Evolutionary conservation across 2,329 filamentous ascomycete species (phyloP).

Genomic region (Aquanectria penicillioides): DNA sequence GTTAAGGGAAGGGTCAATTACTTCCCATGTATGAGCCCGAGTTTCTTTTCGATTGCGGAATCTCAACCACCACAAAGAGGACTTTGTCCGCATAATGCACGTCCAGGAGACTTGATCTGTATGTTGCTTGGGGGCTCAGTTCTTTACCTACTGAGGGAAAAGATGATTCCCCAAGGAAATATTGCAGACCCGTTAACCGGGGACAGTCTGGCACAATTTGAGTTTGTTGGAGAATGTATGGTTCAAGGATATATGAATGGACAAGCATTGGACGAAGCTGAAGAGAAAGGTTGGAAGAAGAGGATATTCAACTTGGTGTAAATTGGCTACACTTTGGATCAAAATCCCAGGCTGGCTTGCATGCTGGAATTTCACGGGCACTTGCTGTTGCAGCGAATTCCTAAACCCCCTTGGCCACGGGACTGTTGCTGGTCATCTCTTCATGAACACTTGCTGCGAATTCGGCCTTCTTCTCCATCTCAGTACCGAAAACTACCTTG

Average conservation of each 20-base stretch:
- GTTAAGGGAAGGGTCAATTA: not conserved
- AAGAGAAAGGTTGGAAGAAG: not conserved
- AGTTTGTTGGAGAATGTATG: not conserved
- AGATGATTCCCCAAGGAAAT: too few species aligned
- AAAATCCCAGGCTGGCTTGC: too few species aligned
- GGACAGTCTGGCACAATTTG: not conserved
- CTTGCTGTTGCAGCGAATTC: too few species aligned
- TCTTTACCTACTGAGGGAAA: not conserved
- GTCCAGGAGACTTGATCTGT: not conserved
- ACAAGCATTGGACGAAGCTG: not conserved
- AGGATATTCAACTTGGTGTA: slow-evolving; percentile 5
- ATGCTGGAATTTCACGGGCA: too few species aligned
- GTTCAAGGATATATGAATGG: not conserved
- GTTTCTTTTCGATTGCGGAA: not conserved
- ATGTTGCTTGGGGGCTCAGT: not conserved
- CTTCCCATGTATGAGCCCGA: not conserved
- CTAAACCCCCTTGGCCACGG: too few species aligned
- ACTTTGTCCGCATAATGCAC: not conserved
- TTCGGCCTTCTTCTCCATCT: too few species aligned
- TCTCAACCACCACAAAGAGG: not conserved
- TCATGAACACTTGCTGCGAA: too few species aligned
- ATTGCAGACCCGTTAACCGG: not conserved
- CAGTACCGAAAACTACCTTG: not conserved
- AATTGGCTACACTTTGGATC: too few species aligned
- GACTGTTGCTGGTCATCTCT: too few species aligned